Percentiles rank a stretch among this genome's conserved stretches.
These are phyloP conservation scores for Boletales sp. DNA, from an alignment of 768 basidiomycete genomes.

Conservation along the genomic window DNA sequence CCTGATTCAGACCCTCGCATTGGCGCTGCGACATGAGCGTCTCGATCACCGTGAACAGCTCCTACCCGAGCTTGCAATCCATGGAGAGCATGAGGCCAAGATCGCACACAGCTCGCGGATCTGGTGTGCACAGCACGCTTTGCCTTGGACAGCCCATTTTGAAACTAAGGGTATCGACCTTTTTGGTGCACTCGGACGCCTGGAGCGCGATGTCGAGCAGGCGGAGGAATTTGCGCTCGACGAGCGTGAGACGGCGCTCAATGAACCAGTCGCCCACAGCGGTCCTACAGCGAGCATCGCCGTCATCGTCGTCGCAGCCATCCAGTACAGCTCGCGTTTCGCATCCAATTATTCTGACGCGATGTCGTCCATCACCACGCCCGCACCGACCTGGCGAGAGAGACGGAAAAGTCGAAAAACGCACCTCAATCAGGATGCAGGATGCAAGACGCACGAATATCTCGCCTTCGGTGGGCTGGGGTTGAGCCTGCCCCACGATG, in stretches of 20 bases:
- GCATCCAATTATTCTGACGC: conserved; percentile 22
- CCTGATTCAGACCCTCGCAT: conserved; percentile 56
- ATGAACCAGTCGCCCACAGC: conserved; percentile 83
- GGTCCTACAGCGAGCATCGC: conserved; percentile 44
- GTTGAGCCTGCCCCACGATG: conserved; percentile 26
- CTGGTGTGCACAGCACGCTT: conserved; percentile 81
- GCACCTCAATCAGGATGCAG: no score
- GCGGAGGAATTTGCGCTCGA: conserved; percentile 80
- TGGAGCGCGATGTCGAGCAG: conserved; percentile 80
- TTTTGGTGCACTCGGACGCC: conserved; percentile 88
- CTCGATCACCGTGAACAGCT: conserved; percentile 81
- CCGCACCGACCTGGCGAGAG: conserved; percentile 25
- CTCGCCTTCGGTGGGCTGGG: conserved; percentile 4
- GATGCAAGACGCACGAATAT: background rate
- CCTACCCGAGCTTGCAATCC: conserved; percentile 87
- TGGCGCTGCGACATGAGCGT: conserved; percentile 62
- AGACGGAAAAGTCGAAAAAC: no score
- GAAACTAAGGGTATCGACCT: conserved; percentile 81
- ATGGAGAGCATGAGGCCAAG: conserved; percentile 78
- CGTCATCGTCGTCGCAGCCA: conserved; percentile 26
- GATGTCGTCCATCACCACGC: conserved; percentile 34
- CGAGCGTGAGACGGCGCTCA: conserved; percentile 70
- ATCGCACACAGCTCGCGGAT: conserved; percentile 86
- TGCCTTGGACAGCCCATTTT: conserved; percentile 74
- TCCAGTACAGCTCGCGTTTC: conserved; percentile 33